Evolutionary conservation across 2,329 filamentous ascomycete genomes (phyloP).

Genomic region (Ophiostoma australiae): DNA sequence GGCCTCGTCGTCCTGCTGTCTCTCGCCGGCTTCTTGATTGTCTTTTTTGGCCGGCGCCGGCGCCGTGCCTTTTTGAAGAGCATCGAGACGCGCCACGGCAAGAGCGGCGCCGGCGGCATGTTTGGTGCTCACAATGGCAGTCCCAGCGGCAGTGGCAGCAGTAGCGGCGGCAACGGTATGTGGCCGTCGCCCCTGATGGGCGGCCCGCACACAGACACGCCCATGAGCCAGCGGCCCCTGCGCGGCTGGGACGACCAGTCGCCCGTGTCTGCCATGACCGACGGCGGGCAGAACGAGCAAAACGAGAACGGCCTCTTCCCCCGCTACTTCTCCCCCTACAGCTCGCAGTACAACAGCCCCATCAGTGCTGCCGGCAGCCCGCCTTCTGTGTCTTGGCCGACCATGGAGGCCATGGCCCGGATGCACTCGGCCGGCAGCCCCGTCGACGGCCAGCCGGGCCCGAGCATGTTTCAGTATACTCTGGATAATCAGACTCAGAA

Average conservation of each 20-base stretch:
- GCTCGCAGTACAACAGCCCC: conserved; percentile 56
- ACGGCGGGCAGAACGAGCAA: conserved; percentile 30
- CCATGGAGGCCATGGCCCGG: conserved; percentile 18
- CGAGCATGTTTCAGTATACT: background rate
- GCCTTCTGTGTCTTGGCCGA: conserved; percentile 38
- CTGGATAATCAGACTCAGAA: too few species aligned
- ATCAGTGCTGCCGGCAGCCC: conserved; percentile 44
- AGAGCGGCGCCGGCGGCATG: conserved; percentile 30
- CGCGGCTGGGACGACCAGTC: conserved; percentile 51
- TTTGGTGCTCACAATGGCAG: conserved; percentile 29
- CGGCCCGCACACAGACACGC: conserved; percentile 43
- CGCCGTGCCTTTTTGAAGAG: conserved; percentile 48
- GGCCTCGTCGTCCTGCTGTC: conserved; percentile 46
- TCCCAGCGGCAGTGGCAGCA: too few species aligned
- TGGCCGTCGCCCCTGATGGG: conserved; percentile 38
- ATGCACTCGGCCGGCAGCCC: conserved; percentile 17
- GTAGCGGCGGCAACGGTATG: too few species aligned
- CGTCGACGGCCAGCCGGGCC: background rate
- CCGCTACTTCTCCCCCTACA: conserved; percentile 56
- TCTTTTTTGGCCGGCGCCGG: conserved; percentile 53
- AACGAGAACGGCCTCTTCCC: conserved; percentile 27
- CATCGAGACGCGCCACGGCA: conserved; percentile 40
- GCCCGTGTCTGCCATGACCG: conserved; percentile 39
- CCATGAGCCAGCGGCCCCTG: conserved; percentile 50
- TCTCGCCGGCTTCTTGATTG: conserved; percentile 47